Evolutionary conservation across 2,329 filamentous ascomycete genomes (phyloP).

Genomic region (Trichothecium sympodiale): DNA sequence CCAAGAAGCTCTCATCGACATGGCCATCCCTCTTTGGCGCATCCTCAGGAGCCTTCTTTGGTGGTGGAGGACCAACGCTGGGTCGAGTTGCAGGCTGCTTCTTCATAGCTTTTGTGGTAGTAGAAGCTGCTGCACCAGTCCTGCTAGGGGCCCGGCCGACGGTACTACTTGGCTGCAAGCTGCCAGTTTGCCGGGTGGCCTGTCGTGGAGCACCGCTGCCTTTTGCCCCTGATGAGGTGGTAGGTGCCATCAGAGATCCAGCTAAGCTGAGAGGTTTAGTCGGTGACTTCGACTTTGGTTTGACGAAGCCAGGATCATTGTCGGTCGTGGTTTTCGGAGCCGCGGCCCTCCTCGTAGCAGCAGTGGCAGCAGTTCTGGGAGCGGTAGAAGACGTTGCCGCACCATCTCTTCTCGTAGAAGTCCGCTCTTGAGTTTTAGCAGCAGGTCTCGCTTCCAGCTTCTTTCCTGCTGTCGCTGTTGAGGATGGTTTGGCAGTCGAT

Average conservation of each 20-base stretch:
- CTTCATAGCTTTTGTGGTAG: slow-evolving; percentile 20
- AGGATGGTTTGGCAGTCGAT: slow-evolving; percentile 9
- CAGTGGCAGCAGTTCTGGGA: slow-evolving; percentile 19
- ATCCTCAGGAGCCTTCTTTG: slow-evolving; percentile 37
- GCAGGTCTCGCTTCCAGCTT: slow-evolving; percentile 17
- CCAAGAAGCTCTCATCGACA: slow-evolving; percentile 61
- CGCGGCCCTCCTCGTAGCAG: slow-evolving; percentile 29
- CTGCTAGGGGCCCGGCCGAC: slow-evolving; percentile 34
- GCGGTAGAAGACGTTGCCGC: slow-evolving; percentile 10
- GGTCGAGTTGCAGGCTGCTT: slow-evolving; percentile 37
- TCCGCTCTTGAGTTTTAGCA: slow-evolving; percentile 13
- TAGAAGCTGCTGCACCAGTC: slow-evolving; percentile 23
- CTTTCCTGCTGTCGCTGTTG: slow-evolving; percentile 12
- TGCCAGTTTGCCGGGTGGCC: slow-evolving; percentile 18
- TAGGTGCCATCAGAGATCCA: slow-evolving; percentile 57
- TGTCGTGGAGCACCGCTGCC: slow-evolving; percentile 14
- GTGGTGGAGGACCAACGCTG: slow-evolving; percentile 47
- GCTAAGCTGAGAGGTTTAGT: slow-evolving; percentile 58
- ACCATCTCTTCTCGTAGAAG: slow-evolving; percentile 22
- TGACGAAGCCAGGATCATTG: slow-evolving; percentile 33
- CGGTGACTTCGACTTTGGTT: slow-evolving; percentile 55
- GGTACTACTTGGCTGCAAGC: slow-evolving; percentile 19
- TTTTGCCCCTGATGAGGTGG: slow-evolving; percentile 58
- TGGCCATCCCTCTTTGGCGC: slow-evolving; percentile 36
- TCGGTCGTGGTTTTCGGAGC: slow-evolving; percentile 27